Percentiles rank a stretch among this genome's conserved stretches.
These are phyloP conservation scores for Phaeosphaeria sp. DNA, from an alignment of 2,329 filamentous ascomycete species.

Conservation along the genomic window DNA sequence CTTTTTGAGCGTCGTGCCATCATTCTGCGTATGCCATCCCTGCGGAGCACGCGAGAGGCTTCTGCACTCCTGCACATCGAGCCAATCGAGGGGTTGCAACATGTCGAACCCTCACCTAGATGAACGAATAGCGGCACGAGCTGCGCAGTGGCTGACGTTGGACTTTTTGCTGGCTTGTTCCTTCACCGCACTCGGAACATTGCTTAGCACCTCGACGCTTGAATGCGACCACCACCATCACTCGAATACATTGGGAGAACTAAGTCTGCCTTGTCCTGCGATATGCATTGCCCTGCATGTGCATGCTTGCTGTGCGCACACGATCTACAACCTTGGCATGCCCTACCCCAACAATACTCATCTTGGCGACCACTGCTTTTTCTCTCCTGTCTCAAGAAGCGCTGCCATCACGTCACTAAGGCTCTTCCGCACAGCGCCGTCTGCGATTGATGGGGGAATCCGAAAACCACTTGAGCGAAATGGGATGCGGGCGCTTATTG, in stretches of 20 bases:
- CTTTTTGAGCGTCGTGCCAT: neutral
- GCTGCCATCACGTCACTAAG: conserved; percentile 14
- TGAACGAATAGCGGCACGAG: conserved; percentile 7
- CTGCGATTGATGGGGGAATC: conserved; percentile 6
- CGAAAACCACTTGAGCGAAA: neutral
- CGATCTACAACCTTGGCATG: conserved; percentile 11
- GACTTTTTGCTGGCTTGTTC: conserved; percentile 19
- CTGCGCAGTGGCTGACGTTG: conserved; percentile 35
- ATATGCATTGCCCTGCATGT: conserved; percentile 15
- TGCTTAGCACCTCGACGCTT: neutral
- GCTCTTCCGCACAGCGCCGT: conserved; percentile 2
- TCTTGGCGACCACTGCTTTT: conserved; percentile 6
- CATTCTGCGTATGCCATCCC: conserved; percentile 17
- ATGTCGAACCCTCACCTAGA: conserved; percentile 1
- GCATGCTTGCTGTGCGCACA: conserved; percentile 3
- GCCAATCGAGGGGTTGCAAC: conserved; percentile 15
- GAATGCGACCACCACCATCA: conserved; percentile 11
- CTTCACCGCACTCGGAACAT: conserved; percentile 4
- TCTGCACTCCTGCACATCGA: conserved; percentile 9
- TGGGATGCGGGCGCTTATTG: conserved; percentile 12
- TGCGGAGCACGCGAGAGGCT: conserved; percentile 31
- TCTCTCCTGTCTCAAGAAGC: conserved; percentile 21
- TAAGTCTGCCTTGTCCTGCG: conserved; percentile 10
- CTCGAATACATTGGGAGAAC: conserved; percentile 2
- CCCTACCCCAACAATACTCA: conserved; percentile 8